Base-by-base conservation (phyloP, 139 green algal species). In the Nannochloris sp. region DNA sequence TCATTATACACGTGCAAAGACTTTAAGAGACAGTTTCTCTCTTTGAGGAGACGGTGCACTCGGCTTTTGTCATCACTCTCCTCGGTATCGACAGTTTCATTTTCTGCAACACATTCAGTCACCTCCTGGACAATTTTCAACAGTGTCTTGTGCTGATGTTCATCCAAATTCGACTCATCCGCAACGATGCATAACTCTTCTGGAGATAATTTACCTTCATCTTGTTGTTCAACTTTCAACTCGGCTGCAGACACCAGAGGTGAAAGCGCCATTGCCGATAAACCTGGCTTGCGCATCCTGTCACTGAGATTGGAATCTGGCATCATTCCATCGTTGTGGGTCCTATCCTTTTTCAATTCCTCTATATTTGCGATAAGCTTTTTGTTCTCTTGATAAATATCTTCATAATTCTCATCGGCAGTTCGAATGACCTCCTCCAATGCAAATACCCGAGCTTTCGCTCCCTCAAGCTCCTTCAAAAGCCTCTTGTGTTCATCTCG, bases 111-210 rank as follows among this genome's bases (percentile, higher is more conserved):
- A 40, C 33, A 40, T 40, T 8, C 8, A 40, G 33, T 40, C 9
- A 40, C 8, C 33, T 40, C 33, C 16, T 53, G 5, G 12, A 64
- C 58, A 28, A 64, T 28, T n/a, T 26, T 51, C 25, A 57, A 20
- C 17, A 64, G 25, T 11, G 25, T 31, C 23, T 50, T 31, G 12
- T n/a, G 13, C 25, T 64, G 58, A 17, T 59, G 12, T 17, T 29
- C n/a, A 17, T 49, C 58, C 0, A 64, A 28, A 64, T 64, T 29
- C 12, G 58, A 64, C 57, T n/a, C 14, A 57, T 64, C 58, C 25
- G 17, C 17, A 57, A 25, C 12, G n/a, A 64, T 17, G 11, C 25
- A 64, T 5, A 64, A n/a, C 11, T 64, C 58, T 2, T 64, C 58
- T 30, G 12, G 1, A 25, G 20, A 14, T 28, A 64, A 25, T 64